Percentiles rank a stretch among this genome's conserved stretches.
These are phyloP conservation scores for Allium cepa DNA, from an alignment of 106 monocot genomes.

Conservation along the genomic window DNA sequence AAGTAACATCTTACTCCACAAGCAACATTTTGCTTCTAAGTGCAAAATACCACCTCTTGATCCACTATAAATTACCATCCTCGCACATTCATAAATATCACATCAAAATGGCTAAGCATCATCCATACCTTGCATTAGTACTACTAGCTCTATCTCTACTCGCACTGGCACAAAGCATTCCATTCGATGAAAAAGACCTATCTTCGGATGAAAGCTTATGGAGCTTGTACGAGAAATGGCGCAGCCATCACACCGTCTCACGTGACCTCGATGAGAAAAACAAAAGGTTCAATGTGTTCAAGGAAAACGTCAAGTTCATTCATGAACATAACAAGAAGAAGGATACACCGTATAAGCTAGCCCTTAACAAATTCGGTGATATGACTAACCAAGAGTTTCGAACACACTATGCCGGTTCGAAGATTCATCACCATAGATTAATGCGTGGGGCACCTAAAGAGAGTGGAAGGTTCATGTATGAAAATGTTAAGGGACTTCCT, in stretches of 20 bases:
- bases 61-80: background rate
- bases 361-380: constrained; percentile 24
- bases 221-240: constrained; percentile 47
- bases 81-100: background rate
- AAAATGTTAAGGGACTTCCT: constrained; percentile 3
- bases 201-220: constrained; percentile 42
- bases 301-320: constrained; percentile 40
- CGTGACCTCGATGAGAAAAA: constrained; percentile 35
- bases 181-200: constrained; percentile 24
- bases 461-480: background rate
- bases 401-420: constrained; percentile 6
- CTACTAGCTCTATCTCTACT: background rate
- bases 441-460: background rate
- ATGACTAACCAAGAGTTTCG: constrained; percentile 30
- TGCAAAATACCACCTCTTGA: constrained; percentile 6
- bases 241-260: constrained; percentile 31
- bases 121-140: background rate
- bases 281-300: constrained; percentile 41
- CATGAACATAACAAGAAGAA: constrained; percentile 30
- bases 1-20: background rate
- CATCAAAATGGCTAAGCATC: constrained; percentile 2
- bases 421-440: constrained; percentile 6
- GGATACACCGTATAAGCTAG: constrained; percentile 23
- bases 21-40: constrained; percentile 1
- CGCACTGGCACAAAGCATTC: background rate